Conservation (phyloP, 2,329 filamentous ascomycete species). For the Paramyrothecium sp. region DNA sequence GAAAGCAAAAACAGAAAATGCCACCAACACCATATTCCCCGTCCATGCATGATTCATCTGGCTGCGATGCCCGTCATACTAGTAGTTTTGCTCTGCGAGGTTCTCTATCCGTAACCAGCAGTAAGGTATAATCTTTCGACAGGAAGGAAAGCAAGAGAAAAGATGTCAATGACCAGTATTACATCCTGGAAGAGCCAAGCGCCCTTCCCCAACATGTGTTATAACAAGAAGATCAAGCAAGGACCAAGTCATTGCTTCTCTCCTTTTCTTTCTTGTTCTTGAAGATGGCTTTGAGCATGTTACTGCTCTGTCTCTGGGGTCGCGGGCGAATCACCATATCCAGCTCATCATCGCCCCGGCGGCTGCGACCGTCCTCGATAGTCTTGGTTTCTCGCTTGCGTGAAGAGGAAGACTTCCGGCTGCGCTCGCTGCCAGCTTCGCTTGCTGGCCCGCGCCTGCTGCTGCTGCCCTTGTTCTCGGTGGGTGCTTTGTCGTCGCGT, state of each 20-base stretch:
- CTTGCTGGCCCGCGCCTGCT: conserved; percentile 23
- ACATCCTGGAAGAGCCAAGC: neutral
- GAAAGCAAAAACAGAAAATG: too few species aligned
- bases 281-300: conserved; percentile 59
- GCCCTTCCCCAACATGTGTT: neutral
- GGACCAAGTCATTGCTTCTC: conserved; percentile 27
- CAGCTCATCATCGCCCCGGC: conserved; percentile 32
- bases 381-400: conserved; percentile 26
- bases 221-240: conserved; percentile 14
- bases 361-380: conserved; percentile 32
- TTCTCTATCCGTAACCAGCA: too few species aligned
- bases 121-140: too few species aligned
- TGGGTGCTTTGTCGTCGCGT: conserved; percentile 14
- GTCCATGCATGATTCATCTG: too few species aligned
- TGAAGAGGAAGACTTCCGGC: conserved; percentile 16
- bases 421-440: conserved; percentile 36
- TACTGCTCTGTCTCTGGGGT: conserved; percentile 43
- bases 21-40: too few species aligned
- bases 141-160: too few species aligned
- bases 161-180: neutral
- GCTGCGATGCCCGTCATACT: too few species aligned
- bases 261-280: conserved; percentile 52
- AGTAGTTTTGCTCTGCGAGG: too few species aligned
- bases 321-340: conserved; percentile 45
- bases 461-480: conserved; percentile 18